Conservation (phyloP, 306 rosid species). For the Betula pendula region DNA sequence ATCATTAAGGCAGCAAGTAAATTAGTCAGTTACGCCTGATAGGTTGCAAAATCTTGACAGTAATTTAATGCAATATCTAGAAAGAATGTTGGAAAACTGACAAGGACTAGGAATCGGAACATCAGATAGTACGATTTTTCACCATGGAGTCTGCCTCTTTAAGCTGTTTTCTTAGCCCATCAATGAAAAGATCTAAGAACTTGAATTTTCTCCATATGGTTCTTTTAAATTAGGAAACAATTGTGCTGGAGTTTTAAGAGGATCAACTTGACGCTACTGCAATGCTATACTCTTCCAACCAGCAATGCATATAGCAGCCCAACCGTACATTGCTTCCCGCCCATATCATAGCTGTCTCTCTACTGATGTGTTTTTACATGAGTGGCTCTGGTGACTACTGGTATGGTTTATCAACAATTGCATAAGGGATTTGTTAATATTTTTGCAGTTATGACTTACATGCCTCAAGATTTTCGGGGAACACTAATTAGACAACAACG, state of each 20-base stretch:
- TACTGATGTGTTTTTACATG: slow-evolving; percentile 14
- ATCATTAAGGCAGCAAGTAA: neutral
- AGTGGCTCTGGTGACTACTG: neutral
- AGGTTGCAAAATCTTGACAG: neutral
- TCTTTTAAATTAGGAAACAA: neutral
- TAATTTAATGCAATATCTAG: neutral
- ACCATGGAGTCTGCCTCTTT: neutral
- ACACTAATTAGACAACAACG: slow-evolving; percentile 84
- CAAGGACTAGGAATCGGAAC: neutral
- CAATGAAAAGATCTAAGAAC: slow-evolving; percentile 2
- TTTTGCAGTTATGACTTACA: slow-evolving; percentile 88
- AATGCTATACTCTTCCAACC: neutral
- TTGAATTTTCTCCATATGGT: neutral
- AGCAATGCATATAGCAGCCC: neutral
- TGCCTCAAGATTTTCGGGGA: slow-evolving; percentile 99
- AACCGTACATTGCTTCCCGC: neutral
- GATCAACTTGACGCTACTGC: neutral
- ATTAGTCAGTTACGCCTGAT: neutral
- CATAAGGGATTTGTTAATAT: slow-evolving; percentile 8
- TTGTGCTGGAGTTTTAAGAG: neutral
- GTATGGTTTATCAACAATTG: slow-evolving; percentile 3
- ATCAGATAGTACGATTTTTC: neutral
- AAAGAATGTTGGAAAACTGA: neutral
- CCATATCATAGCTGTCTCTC: slow-evolving; percentile 2
- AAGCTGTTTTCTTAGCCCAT: neutral